A percentile compares a stretch with the other conserved stretches of the same genome.
Conservation (phyloP, 1,284 basidiomycete species). For the Cryptococcus sp. region DNA sequence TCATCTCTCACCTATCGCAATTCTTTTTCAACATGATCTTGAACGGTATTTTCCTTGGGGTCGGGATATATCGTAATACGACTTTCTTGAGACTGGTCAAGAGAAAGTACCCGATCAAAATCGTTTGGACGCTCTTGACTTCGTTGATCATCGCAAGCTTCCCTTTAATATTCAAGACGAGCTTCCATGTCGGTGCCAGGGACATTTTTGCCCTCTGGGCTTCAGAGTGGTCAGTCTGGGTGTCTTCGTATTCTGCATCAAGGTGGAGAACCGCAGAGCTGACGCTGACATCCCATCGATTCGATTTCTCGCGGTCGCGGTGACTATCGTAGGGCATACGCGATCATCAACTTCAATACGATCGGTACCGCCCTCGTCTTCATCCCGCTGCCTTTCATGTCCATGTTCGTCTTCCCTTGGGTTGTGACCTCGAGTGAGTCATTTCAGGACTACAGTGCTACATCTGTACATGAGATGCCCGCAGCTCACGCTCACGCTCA, state of each 20-base stretch:
- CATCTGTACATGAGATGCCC: too few relatives aligned
- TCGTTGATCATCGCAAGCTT: slow-evolving; percentile 14
- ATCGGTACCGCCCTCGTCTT: slow-evolving; percentile 17
- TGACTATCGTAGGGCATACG: slow-evolving; percentile 11
- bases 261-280: too few relatives aligned
- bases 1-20: slow-evolving; percentile 14
- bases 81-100: slow-evolving; percentile 7
- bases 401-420: slow-evolving; percentile 10
- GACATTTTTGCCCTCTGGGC: too few relatives aligned
- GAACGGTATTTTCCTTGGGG: slow-evolving; percentile 19
- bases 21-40: slow-evolving; percentile 14
- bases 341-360: slow-evolving; percentile 18
- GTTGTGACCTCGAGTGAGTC: slow-evolving; percentile 12
- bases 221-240: too few relatives aligned
- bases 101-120: slow-evolving; percentile 14
- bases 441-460: slow-evolving; percentile 4
- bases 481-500: too few relatives aligned
- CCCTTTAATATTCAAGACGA: slow-evolving; percentile 7
- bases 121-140: slow-evolving; percentile 22
- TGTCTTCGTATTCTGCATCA: too few relatives aligned
- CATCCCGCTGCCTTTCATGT: slow-evolving; percentile 15
- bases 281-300: too few relatives aligned
- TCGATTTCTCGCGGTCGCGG: too few relatives aligned
- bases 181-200: too few relatives aligned
- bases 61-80: slow-evolving; percentile 20